Evolutionary conservation across 331 rosid genomes (phyloP).

Genomic region (Malus hybrid): DNA sequence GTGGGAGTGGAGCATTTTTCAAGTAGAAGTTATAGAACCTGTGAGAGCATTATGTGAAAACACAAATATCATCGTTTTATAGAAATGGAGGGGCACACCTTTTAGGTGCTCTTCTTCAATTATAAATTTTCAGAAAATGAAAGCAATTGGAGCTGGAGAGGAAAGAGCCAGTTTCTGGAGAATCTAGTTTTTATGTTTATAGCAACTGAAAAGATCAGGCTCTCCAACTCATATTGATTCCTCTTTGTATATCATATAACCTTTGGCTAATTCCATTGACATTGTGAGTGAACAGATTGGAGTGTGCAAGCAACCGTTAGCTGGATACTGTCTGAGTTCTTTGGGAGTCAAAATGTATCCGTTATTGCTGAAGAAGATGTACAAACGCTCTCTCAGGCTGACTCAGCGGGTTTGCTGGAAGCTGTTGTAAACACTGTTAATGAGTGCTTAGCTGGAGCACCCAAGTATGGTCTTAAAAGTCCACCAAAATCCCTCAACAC

Average conservation of each 20-base stretch:
- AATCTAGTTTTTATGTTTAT: no score
- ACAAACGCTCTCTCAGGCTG: constrained; percentile 28
- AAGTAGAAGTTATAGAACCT: background rate
- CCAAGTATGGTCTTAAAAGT: constrained; percentile 31
- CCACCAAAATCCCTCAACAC: constrained; percentile 22
- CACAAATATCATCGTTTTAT: background rate
- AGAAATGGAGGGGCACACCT: background rate
- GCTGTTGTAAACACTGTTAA: constrained; percentile 37
- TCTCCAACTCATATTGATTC: no score
- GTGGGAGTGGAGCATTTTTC: background rate
- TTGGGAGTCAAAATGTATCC: constrained; percentile 36
- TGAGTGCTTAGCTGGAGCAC: constrained; percentile 35
- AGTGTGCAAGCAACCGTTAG: constrained; percentile 47
- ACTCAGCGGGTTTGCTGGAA: constrained; percentile 29
- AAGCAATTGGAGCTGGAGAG: no score
- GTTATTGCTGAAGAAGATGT: constrained; percentile 45
- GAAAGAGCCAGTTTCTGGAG: no score
- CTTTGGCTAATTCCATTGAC: constrained; percentile 1
- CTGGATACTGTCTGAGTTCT: constrained; percentile 33
- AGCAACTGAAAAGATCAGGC: no score
- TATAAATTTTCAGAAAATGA: no score
- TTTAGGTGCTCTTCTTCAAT: background rate
- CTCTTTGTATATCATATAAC: background rate
- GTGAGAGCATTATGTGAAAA: background rate
- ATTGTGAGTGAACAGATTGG: constrained; percentile 30